Evolutionary conservation across 257 asterid species (phyloP), one percentile per base, ranked within the genome.

Genomic region (Echium plantagineum): DNA sequence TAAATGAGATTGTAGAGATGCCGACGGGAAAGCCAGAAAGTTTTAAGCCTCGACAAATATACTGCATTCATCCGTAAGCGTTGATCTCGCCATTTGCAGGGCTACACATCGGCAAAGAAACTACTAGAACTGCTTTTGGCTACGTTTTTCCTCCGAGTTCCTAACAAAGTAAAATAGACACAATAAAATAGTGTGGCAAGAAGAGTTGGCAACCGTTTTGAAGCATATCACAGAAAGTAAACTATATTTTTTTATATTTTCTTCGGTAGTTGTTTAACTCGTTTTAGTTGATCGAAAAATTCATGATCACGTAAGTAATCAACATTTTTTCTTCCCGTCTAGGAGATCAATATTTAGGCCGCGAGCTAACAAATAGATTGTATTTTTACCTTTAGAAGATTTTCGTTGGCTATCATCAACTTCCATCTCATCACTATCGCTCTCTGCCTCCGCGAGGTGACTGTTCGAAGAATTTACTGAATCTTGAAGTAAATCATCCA

Each of bases 371-470:
- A 60, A 30, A 59, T 42, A 6, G 49, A 2, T 57, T 60, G n/a
- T 49, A 21, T 57, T 15, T 24, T 71, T n/a, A 80, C 97, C 94
- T 78, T 77, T 79, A 55, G 95, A 86, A 71, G 94, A 60, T 79
- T 82, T 86, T 52, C 82, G 68, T 30, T 59, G 60, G 38, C 59
- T 63, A 65, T 77, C 75, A 53, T 86, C 95, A 3, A 89, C 80
- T 15, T 84, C 91, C 97, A 86, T 89, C 76, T 73, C 94, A 56
- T 35, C 64, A n/a, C 65, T 75, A 68, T 85, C 90, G 58, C 83
- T 74, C 63, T 82, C 89, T 9, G 78, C 80, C 19, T 2, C 76
- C 64, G 72, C 78, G 32, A 85, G 59, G 52, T 54, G 76, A 74
- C 63, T 73, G 38, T 70, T 74, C 49, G 26, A 24, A 31, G 58